Evolutionary conservation across 306 rosid genomes (phyloP).

Genomic region (Begonia loranthoides): DNA sequence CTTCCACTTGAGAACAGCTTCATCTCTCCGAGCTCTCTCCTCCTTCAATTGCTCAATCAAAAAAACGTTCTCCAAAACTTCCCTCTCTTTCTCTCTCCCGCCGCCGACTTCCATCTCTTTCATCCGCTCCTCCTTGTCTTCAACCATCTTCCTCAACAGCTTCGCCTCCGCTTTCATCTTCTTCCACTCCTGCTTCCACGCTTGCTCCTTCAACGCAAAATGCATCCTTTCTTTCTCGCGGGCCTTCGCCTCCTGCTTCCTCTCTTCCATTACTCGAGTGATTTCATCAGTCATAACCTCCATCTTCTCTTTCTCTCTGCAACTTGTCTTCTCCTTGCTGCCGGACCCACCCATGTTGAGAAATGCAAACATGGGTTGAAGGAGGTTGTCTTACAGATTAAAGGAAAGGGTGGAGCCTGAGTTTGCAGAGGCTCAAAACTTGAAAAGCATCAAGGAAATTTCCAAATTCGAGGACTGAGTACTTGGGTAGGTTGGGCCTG

Average conservation of each 20-base stretch:
- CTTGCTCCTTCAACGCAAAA: conserved; percentile 58
- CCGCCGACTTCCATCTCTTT: conserved; percentile 27
- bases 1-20: conserved; percentile 88
- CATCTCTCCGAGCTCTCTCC: conserved; percentile 69
- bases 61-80: conserved; percentile 26
- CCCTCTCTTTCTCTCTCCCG: conserved; percentile 33
- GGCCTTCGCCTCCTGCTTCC: conserved; percentile 35
- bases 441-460: too few relatives aligned
- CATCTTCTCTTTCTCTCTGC: conserved; percentile 32
- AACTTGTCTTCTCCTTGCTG: neutral
- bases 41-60: conserved; percentile 53
- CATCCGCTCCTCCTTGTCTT: conserved; percentile 45
- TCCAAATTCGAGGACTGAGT: too few relatives aligned
- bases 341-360: conserved; percentile 1
- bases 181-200: conserved; percentile 84
- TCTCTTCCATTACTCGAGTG: conserved; percentile 43
- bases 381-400: too few relatives aligned
- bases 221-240: conserved; percentile 70
- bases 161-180: conserved; percentile 57
- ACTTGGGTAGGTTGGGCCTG: too few relatives aligned
- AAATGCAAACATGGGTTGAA: too few relatives aligned
- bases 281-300: conserved; percentile 45
- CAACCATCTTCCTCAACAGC: conserved; percentile 42
- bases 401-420: too few relatives aligned
- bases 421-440: too few relatives aligned